These are phyloP conservation scores for Diutina scorzettiae DNA, from an alignment of 1,139 yeast genomes.

Conservation along the genomic window DNA sequence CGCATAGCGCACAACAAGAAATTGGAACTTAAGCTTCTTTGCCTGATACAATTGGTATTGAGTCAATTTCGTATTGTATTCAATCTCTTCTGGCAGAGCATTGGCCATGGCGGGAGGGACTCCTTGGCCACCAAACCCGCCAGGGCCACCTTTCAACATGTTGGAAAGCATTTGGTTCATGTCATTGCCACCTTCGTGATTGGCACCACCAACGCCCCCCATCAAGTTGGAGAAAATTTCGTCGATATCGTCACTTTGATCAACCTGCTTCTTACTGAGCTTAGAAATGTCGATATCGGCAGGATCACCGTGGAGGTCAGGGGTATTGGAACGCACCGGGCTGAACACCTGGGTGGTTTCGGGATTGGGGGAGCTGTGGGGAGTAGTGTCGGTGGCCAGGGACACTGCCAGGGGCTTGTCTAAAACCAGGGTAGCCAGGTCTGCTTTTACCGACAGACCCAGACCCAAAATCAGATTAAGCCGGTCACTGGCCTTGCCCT, in stretches of 20 bases:
- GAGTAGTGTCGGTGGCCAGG: background rate
- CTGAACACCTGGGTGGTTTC: background rate
- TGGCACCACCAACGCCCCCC: background rate
- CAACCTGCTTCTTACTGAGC: background rate
- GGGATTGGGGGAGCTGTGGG: background rate
- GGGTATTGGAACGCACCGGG: background rate
- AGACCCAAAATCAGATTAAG: slow-evolving; percentile 31
- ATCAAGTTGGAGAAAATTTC: background rate
- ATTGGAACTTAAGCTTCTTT: background rate
- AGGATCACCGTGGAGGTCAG: background rate
- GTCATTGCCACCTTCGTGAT: background rate
- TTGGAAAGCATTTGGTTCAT: slow-evolving; percentile 1
- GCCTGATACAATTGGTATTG: slow-evolving; percentile 1
- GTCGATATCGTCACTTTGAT: background rate
- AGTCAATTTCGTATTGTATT: background rate
- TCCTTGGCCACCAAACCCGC: background rate
- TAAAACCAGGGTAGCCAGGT: slow-evolving; percentile 1
- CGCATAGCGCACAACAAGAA: background rate
- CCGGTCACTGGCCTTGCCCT: slow-evolving; percentile 45
- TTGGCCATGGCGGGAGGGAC: background rate
- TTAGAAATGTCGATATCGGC: background rate
- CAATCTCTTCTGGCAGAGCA: background rate
- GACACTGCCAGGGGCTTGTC: slow-evolving; percentile 1
- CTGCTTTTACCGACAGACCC: slow-evolving; percentile 8
- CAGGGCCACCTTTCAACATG: slow-evolving; percentile 1